Conservation (phyloP, 2,329 filamentous ascomycete genomes). For the Arthrobotrys musiformis region DNA sequence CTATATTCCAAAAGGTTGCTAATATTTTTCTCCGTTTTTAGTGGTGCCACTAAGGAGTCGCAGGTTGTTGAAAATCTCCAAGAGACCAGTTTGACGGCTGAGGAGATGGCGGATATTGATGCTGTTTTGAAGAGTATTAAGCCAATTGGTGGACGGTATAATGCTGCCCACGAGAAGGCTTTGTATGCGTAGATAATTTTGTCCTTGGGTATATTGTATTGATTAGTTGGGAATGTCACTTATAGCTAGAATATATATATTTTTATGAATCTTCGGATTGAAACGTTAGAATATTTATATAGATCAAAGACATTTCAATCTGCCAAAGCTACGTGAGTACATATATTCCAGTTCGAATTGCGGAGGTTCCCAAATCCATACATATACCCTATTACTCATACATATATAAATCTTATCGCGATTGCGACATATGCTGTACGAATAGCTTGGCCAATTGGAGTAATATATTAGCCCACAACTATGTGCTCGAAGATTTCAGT, state of each 20-base stretch:
- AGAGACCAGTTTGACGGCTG: conserved; percentile 66
- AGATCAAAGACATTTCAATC: too few relatives aligned
- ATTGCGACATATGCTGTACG: too few relatives aligned
- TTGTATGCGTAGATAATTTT: conserved; percentile 30
- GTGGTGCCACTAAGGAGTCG: conserved; percentile 66
- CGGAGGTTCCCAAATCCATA: too few relatives aligned
- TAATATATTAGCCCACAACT: not conserved
- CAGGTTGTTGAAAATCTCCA: conserved; percentile 72
- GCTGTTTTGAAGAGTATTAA: conserved; percentile 66
- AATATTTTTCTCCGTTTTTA: not conserved
- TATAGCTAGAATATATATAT: too few relatives aligned
- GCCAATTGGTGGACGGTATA: conserved; percentile 67
- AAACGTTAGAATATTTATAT: too few relatives aligned
- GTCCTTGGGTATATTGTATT: not conserved
- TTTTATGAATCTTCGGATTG: too few relatives aligned
- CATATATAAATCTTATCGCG: too few relatives aligned
- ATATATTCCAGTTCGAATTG: too few relatives aligned
- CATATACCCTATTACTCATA: too few relatives aligned
- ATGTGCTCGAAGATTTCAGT: conserved; percentile 28
- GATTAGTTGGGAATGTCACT: not conserved
- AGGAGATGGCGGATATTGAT: conserved; percentile 68
- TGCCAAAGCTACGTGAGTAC: too few relatives aligned
- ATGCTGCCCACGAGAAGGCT: conserved; percentile 57
- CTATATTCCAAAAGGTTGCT: not conserved
- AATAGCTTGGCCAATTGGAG: too few relatives aligned